Evolutionary conservation across 139 green algal species (phyloP), one percentile per base, ranked within the genome.

Genomic region (Asterochloris sp.): DNA sequence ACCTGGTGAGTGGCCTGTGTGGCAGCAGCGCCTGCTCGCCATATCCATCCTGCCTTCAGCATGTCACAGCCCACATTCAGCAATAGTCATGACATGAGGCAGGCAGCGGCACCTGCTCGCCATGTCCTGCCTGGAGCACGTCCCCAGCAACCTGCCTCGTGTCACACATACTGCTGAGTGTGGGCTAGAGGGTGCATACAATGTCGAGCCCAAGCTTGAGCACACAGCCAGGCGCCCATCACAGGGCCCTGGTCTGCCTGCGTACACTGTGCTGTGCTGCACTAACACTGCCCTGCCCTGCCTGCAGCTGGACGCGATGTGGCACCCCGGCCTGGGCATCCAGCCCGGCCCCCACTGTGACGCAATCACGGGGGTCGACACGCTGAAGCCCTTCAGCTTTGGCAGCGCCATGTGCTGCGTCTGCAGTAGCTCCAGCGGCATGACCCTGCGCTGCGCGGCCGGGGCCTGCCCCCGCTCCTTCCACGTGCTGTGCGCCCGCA

Each of bases 401-500:
- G 79, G 80, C 11, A 27, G 62, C 29, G 24, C 26, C 16, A 79
- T 54, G 24, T 94, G 90, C 83, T 68, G 66, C 29, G 73, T 92
- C 13, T 92, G 88, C 85, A 54, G 79, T 61, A 61, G 28, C 17
- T 73, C 13, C 21, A 38, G 75, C 11, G 86, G 85, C 19, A 80
- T 73, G 15, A 62, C 84, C 15, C 69, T 89, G 29, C 68, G 73
- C 67, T 92, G 86, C 86, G 79, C 21, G 12, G 75, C 64, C 24
- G 62, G 76, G 14, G 74, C 87, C 83, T 95, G 91, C 88, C 62
- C 82, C 21, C n/a, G 38, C 16, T 26, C 69, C 60, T 96, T 97
- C 84, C 94, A 98, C 88, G 91, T 93, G 38, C 83, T 98, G 69
- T 98, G 95, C 84, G 93, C 83, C 16, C 90, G 95, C 47, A 91